Percentiles rank a stretch among this genome's conserved stretches.
Evolutionary conservation across 75 land plant genomes (phyloP).

Genomic region (Ceratopteris richardii): DNA sequence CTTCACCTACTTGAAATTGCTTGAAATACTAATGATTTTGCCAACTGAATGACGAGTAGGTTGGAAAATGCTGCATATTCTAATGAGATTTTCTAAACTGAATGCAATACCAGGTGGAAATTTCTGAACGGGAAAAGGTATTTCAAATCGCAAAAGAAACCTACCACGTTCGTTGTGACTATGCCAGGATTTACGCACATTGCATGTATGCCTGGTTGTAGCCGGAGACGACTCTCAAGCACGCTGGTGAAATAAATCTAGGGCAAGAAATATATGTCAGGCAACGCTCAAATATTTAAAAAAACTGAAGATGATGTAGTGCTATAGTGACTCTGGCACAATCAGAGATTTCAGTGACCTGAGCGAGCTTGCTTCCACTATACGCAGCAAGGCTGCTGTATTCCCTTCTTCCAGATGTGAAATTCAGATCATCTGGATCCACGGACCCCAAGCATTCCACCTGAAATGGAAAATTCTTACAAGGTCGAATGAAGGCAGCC

Average conservation of each 20-base stretch:
- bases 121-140: too few relatives aligned
- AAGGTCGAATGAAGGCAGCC: too few relatives aligned
- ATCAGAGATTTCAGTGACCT: slow-evolving; percentile 12
- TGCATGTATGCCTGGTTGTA: neutral
- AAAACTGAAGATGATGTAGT: too few relatives aligned
- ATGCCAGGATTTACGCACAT: slow-evolving; percentile 17
- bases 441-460: slow-evolving; percentile 18
- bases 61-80: too few relatives aligned
- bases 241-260: slow-evolving; percentile 10
- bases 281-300: too few relatives aligned
- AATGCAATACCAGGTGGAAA: too few relatives aligned
- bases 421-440: slow-evolving; percentile 17
- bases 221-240: slow-evolving; percentile 1
- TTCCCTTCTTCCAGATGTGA: neutral
- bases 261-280: neutral
- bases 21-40: too few relatives aligned
- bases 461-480: slow-evolving; percentile 15
- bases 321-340: too few relatives aligned
- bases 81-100: too few relatives aligned
- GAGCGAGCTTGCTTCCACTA: slow-evolving; percentile 26
- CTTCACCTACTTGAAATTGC: too few relatives aligned
- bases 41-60: too few relatives aligned
- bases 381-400: slow-evolving; percentile 16
- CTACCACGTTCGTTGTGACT: slow-evolving; percentile 15
- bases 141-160: neutral